Conservation (phyloP, 208 protist species). For the Trichomonas vaginalis region DNA sequence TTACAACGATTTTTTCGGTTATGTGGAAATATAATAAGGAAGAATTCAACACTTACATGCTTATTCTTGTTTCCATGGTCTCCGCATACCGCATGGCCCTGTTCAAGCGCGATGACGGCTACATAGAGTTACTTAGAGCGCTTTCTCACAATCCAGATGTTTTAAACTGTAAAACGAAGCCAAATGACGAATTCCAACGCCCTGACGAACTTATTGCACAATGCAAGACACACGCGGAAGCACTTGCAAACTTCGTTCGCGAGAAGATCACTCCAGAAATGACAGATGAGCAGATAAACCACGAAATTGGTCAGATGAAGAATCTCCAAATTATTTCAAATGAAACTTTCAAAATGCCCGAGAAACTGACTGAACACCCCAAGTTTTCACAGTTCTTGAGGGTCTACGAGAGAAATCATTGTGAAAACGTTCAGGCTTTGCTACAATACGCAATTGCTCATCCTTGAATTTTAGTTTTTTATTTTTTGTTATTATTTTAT, state of each 20-base stretch:
- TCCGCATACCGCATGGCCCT: background rate
- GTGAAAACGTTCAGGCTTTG: background rate
- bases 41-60: background rate
- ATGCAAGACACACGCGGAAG: background rate
- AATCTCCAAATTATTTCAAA: background rate
- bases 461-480: background rate
- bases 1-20: background rate
- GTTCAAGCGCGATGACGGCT: background rate
- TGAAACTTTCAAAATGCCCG: background rate
- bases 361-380: background rate
- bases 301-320: too few species aligned
- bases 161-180: too few species aligned
- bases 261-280: background rate
- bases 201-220: background rate
- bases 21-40: background rate
- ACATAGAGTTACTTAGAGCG: background rate
- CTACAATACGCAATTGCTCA: background rate
- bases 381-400: background rate
- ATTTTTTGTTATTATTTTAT: background rate
- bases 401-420: background rate
- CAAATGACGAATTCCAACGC: background rate
- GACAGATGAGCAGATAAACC: background rate
- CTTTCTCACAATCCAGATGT: background rate
- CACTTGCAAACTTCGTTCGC: background rate
- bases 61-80: background rate